Percentiles rank a stretch among this genome's conserved stretches.
Evolutionary conservation across 352 stramenopile genomes (phyloP).

Genomic region (Globisporangium splendens): DNA sequence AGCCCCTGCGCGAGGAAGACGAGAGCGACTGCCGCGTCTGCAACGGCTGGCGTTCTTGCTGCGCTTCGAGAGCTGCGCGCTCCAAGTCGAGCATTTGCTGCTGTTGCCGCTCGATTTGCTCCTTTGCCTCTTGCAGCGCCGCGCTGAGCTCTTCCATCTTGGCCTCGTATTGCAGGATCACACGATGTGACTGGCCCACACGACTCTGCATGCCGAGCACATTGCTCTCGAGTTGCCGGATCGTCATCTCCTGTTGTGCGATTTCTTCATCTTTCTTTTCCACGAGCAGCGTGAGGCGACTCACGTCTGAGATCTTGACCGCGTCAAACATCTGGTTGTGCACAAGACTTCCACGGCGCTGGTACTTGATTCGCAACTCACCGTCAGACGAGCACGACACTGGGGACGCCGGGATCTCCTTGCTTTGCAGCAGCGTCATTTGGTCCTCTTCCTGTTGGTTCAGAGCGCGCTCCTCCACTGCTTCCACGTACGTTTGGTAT

Average conservation of each 20-base stretch:
- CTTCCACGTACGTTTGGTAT: slow-evolving; percentile 60
- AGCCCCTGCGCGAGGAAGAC: slow-evolving; percentile 1
- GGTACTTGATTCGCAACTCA: slow-evolving; percentile 71
- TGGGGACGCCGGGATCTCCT: slow-evolving; percentile 23
- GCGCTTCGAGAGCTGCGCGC: not conserved
- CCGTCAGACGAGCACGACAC: slow-evolving; percentile 33
- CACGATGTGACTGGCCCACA: slow-evolving; percentile 55
- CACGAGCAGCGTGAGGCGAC: slow-evolving; percentile 58
- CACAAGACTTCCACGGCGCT: slow-evolving; percentile 59
- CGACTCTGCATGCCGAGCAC: slow-evolving; percentile 66
- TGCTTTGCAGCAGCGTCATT: slow-evolving; percentile 50
- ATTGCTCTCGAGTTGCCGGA: slow-evolving; percentile 65
- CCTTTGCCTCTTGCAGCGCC: slow-evolving; percentile 47
- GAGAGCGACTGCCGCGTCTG: not conserved
- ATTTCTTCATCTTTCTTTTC: slow-evolving; percentile 72
- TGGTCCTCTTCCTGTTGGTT: slow-evolving; percentile 42
- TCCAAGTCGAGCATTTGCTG: slow-evolving; percentile 5
- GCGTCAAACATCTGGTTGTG: slow-evolving; percentile 83
- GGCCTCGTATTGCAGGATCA: slow-evolving; percentile 64
- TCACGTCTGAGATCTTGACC: slow-evolving; percentile 71
- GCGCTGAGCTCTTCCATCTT: slow-evolving; percentile 75
- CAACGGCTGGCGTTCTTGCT: not conserved
- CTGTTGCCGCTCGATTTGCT: slow-evolving; percentile 31
- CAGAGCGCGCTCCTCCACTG: slow-evolving; percentile 8
- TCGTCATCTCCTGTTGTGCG: slow-evolving; percentile 53